Conservation (phyloP, 164 flowering plant genomes). For the Taxillus chinensis region DNA sequence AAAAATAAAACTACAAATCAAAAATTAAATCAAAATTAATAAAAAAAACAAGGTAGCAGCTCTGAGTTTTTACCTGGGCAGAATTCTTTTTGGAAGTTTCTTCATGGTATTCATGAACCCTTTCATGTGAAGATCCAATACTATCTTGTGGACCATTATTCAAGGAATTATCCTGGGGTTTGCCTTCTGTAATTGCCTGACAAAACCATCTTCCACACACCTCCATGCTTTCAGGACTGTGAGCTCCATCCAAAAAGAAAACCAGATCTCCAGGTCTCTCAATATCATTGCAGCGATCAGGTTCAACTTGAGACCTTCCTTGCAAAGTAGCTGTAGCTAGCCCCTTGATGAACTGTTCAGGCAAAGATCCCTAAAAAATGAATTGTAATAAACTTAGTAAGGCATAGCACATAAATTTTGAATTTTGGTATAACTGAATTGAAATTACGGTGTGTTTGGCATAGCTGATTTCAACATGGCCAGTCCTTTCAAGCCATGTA, state of each 20-base stretch:
- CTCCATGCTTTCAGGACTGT: conserved; percentile 98
- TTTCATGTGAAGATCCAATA: conserved; percentile 20
- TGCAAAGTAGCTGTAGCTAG: conserved; percentile 63
- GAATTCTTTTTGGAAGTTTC: conserved; percentile 21
- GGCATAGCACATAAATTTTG: not conserved
- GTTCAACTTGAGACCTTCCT: conserved; percentile 89
- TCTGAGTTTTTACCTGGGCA: conserved; percentile 33
- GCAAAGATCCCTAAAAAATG: conserved; percentile 43
- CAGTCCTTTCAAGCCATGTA: conserved; percentile 74
- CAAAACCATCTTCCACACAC: conserved; percentile 87
- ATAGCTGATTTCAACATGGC: conserved; percentile 40
- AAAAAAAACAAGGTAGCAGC: not conserved
- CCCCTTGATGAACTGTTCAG: conserved; percentile 74
- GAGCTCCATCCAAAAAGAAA: conserved; percentile 94
- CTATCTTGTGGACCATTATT: conserved; percentile 13
- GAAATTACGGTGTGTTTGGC: conserved; percentile 51
- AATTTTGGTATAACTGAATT: not conserved
- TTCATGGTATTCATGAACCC: conserved; percentile 10
- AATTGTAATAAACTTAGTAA: not conserved
- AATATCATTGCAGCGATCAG: conserved; percentile 32
- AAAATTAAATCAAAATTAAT: not conserved
- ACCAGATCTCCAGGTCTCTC: conserved; percentile 51
- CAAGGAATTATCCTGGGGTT: conserved; percentile 14
- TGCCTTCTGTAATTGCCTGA: conserved; percentile 43
- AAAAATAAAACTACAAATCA: no score